Evolutionary conservation across 192 early-diverging fungal species (phyloP).

Genomic region (Podila minutissima): DNA sequence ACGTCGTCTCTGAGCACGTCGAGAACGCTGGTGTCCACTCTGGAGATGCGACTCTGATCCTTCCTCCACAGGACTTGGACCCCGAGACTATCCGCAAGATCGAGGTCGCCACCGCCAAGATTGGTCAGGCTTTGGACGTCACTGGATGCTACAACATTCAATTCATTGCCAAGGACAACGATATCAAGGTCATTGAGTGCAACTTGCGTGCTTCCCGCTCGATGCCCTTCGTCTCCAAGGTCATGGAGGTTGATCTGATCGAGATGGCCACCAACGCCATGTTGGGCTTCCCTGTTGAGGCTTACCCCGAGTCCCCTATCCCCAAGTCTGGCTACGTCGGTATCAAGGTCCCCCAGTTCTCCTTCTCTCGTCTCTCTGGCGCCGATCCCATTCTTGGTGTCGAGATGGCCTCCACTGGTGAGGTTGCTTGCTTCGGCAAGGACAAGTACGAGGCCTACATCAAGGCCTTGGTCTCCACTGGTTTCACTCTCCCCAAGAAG

Average conservation of each 20-base stretch:
- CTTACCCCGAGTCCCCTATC: constrained; percentile 80
- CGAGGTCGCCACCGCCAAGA: constrained; percentile 90
- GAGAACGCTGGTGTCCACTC: constrained; percentile 99
- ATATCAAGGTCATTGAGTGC: constrained; percentile 99
- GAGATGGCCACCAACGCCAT: constrained; percentile 98
- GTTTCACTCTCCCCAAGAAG: constrained; percentile 92
- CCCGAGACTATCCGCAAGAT: constrained; percentile 95
- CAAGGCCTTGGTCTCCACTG: constrained; percentile 93
- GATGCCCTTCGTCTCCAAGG: constrained; percentile 99
- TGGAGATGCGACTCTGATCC: constrained; percentile 95
- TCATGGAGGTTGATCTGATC: constrained; percentile 92
- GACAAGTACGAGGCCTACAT: constrained; percentile 99
- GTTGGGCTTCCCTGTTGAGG: constrained; percentile 80
- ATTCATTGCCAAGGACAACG: constrained; percentile 99
- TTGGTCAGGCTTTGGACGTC: constrained; percentile 91
- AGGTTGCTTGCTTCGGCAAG: constrained; percentile 97
- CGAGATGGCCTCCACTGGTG: constrained; percentile 99
- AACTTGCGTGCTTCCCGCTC: constrained; percentile 97
- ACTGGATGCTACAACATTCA: constrained; percentile 99
- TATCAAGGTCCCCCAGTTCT: constrained; percentile 98
- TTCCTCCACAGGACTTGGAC: constrained; percentile 96
- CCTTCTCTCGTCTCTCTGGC: constrained; percentile 93
- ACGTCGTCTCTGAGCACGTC: constrained; percentile 97
- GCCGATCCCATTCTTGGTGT: constrained; percentile 99
- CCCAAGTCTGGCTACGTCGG: constrained; percentile 86